Evolutionary conservation across 2,329 filamentous ascomycete species (phyloP).

Genomic region (Camptophora hylomeconis): DNA sequence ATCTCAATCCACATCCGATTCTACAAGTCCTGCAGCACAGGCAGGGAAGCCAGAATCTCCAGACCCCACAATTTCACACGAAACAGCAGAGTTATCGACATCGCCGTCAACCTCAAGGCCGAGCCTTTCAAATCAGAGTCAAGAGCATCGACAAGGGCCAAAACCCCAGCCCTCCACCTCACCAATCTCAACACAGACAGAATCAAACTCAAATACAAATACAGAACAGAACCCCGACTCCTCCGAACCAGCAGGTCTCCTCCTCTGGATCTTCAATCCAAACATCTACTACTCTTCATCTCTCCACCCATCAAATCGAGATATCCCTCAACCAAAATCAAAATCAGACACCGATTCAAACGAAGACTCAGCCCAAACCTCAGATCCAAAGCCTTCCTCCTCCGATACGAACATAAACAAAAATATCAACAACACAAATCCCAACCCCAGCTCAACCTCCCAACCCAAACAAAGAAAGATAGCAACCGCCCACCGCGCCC

Average conservation of each 20-base stretch:
- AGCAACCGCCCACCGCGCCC: conserved; percentile 31
- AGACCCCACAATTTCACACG: no score
- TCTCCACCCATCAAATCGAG: conserved; percentile 7
- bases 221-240: no score
- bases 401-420: neutral
- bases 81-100: no score
- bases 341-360: neutral
- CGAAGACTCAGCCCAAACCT: neutral
- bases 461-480: conserved; percentile 12
- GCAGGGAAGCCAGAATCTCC: no score
- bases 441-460: neutral
- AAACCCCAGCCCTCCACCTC: neutral
- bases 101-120: no score
- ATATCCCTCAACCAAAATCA: neutral
- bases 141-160: neutral
- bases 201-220: no score
- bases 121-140: no score
- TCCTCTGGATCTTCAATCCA: conserved; percentile 48
- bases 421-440: neutral
- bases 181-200: neutral
- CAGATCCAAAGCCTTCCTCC: neutral
- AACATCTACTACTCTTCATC: conserved; percentile 44
- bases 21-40: no score
- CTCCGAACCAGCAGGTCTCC: no score
- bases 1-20: neutral